phyloP scores from a whole-genome alignment of 441 rosid species.

The Raphanus hybrid region DNA sequence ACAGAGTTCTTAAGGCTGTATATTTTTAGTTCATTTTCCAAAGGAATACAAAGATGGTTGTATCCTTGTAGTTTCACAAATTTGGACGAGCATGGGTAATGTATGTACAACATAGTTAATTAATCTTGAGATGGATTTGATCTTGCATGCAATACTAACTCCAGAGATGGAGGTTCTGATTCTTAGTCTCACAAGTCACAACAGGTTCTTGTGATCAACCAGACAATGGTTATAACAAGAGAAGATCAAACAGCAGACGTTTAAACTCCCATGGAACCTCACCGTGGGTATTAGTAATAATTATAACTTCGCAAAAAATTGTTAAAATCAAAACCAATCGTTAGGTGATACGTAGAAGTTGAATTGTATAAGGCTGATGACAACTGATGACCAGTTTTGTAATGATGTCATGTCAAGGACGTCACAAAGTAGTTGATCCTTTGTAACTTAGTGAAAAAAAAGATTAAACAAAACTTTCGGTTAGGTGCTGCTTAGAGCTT shows the following conservation, averaged over 20 bases:
- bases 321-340: neutral
- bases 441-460: neutral
- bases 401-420: neutral
- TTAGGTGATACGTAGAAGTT: slow-evolving; percentile 7
- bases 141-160: neutral
- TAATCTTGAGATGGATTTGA: slow-evolving; percentile 2
- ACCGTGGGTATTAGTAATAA: slow-evolving; percentile 8
- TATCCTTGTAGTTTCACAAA: slow-evolving; percentile 24
- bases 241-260: slow-evolving; percentile 10
- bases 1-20: neutral
- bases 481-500: neutral
- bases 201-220: slow-evolving; percentile 20
- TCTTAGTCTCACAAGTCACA: neutral
- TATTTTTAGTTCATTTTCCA: slow-evolving; percentile 11
- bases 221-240: slow-evolving; percentile 16
- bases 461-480: neutral
- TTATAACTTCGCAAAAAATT: neutral
- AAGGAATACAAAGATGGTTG: slow-evolving; percentile 21
- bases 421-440: slow-evolving; percentile 20
- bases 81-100: neutral
- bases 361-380: slow-evolving; percentile 17
- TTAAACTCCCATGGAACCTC: neutral
- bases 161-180: slow-evolving; percentile 20
- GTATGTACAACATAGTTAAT: slow-evolving; percentile 20
- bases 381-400: slow-evolving; percentile 4